Base-by-base conservation (phyloP, 1,284 basidiomycete species). In the Athelia sp. region DNA sequence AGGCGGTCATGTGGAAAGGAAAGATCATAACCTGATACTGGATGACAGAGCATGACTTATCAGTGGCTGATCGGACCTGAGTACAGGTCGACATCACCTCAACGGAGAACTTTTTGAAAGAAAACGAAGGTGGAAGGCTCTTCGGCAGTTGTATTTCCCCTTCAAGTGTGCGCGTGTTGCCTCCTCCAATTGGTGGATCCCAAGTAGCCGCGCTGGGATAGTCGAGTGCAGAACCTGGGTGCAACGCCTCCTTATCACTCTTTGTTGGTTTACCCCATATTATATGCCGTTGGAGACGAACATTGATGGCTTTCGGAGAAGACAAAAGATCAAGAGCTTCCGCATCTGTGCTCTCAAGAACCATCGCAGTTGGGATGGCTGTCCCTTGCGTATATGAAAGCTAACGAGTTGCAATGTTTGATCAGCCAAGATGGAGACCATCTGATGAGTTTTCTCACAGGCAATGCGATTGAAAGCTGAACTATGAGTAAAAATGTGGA, bases 141-240 rank as follows among this genome's bases (percentile, higher is more conserved):
- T 75, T 76, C 4, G 71, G 59, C 4, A 78, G 62, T 32, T 64
- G 65, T 35, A 79, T 75, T 58, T 78, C 77, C 3, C 77, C 77
- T 52, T 77, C 73, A 18, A 78, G 62, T 45, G 66, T 62, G 19
- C 73, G 69, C 15, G 52, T 52, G 36, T 58, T 58, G 14, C 56
- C 54, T 17, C 57, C 55, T 18, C 62, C 61, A 21, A 61, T 54
- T 2, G 67, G 65, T 11, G 69, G 68, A 74, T 74, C 76, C 73
- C 73, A 76, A 3, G 65, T 63, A 18, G 74, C 75, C 18, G 61
- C 61, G 8, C 65, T 68, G 50, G 72, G 59, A 43, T 73, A 70
- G 49, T 71, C 70, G 22, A 68, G 62, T 10, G 60, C 58, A 48
- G 74, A 72, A 40, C 67, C 67, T 68, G 68, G 42, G 58, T 56